Conservation (phyloP, 2,329 filamentous ascomycete species). For the Capronia coronata region DNA sequence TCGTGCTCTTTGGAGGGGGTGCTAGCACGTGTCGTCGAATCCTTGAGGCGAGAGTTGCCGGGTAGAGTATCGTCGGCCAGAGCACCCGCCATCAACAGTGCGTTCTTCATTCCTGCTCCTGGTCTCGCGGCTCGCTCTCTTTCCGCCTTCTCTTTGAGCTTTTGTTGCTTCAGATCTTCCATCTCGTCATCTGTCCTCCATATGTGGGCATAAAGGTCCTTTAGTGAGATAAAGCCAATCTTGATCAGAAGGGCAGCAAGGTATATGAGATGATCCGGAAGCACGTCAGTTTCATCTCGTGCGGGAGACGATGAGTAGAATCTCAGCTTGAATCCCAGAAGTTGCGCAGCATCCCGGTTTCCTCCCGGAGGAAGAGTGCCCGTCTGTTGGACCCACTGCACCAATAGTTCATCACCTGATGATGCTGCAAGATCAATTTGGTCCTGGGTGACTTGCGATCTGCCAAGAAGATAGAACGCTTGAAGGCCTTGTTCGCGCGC, state of each 20-base stretch:
- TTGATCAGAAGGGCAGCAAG: constrained; percentile 90
- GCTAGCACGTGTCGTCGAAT: constrained; percentile 45
- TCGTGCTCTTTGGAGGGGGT: constrained; percentile 49
- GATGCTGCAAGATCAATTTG: constrained; percentile 40
- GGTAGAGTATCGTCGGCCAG: constrained; percentile 72
- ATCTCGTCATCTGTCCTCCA: constrained; percentile 80
- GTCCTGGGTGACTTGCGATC: constrained; percentile 57
- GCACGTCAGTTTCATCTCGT: constrained; percentile 64
- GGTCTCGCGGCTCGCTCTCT: constrained; percentile 65
- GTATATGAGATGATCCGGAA: constrained; percentile 90
- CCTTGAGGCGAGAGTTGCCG: constrained; percentile 46
- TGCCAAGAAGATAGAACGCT: constrained; percentile 85
- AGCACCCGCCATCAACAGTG: constrained; percentile 77
- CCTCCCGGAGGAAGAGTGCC: constrained; percentile 76
- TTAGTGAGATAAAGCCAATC: constrained; percentile 88
- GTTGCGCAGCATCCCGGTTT: constrained; percentile 85
- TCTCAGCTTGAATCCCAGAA: constrained; percentile 92
- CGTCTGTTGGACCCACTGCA: constrained; percentile 72
- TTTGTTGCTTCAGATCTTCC: constrained; percentile 63
- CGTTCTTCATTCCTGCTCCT: constrained; percentile 68
- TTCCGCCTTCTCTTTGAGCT: constrained; percentile 69
- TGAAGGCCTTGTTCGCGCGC: constrained; percentile 69
- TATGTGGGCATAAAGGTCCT: constrained; percentile 85
- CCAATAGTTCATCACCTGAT: constrained; percentile 51
- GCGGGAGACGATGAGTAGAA: constrained; percentile 77